Evolutionary conservation across 2,329 filamentous ascomycete genomes (phyloP), one percentile per base, ranked within the genome.

Genomic region (Cladosporium oxysporum): DNA sequence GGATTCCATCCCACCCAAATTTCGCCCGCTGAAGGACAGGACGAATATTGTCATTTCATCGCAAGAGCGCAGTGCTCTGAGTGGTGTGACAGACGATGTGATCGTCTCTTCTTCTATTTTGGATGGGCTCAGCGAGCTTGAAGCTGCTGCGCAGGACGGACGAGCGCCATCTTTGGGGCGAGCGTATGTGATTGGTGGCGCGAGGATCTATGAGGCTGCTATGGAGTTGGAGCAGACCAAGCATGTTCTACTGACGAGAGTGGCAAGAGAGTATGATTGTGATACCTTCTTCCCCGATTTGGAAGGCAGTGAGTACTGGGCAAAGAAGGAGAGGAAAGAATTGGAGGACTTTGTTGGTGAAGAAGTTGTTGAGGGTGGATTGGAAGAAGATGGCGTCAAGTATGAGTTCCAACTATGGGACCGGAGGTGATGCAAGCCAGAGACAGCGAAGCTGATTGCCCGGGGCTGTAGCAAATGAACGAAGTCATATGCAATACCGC

Each of bases 181-280:
- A 71, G 84, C 92, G 3, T 98, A 93, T 78, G 86, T 98, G 52
- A 97, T 99, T 73, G 95, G 95, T 28, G 95, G 95, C 5, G 91
- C 88, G 65, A 90, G 93, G 80, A 89, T 98, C 70, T 99, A 98
- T 79, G 82, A 81, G 47, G 85, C 88, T 26, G 89, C 92, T 16
- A 81, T 98, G 74, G 76, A 80, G 71, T 72, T 87, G 66, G 75
- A 78, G 50, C 83, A 87, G 76, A 83, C 88, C 50, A 84, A 81
- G 71, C 81, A 88, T 49, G 84, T 95, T 64, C 78, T 95, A 67
- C 80, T 94, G 69, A 95, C 91, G 60, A 84, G 86, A 69, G 85
- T 96, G 41, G 74, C 84, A 69, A 81, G 79, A 3, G 90, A 91
- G 58, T 94, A 88, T 78, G 89, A 90, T 66, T 93, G 91, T 74